Evolutionary conservation across 768 basidiomycete genomes (phyloP), one percentile per base, ranked within the genome.

Genomic region (Xerocomus spinulosus): DNA sequence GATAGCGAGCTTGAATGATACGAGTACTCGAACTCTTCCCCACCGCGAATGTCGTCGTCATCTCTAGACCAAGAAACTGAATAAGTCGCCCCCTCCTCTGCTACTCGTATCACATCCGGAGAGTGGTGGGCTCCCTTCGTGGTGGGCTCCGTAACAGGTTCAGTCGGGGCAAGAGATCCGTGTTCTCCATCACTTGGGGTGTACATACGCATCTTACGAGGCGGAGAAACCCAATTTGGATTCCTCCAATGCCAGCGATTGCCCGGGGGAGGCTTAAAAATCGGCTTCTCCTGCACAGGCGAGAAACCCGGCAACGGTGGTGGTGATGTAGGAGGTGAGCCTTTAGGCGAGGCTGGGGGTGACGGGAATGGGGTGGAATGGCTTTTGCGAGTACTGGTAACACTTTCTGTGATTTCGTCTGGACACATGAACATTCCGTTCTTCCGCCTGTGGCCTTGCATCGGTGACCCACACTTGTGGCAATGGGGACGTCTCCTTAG

Each of bases 231-330:
- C 66, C 66, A 67, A 28, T 67, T 67, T 3, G 66, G 66, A 44
- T 67, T 67, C 39, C 45, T 66, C 66, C 66, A 67, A 38, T 69
- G 66, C 66, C 66, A 67, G 15, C 56, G 55, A 9, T 57, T 24
- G 36, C 67, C 67, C 1, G 60, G 60, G 28, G 66, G 66, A 32
- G 63, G 53, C 25, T 54, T 59, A 20, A 67, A 67, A 17, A 48
- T 46, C 1, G 48, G 58, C 23, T 41, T 53, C 41, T 58, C 53
- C 9, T 39, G 46, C 25, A 13, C 60, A 25, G 61, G 54, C 14
- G 50, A 52, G 35, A 61, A 59, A 24, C 44, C 39, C 0, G 50
- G 35, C 15, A 43, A 50, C 29, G 57, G 48, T 5, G 48, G 48
- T 2, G 53, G 57, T 28, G 55, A 51, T 4, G 49, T 25, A 37